Conservation (phyloP, 192 early-diverging fungal species). For the Chytriomyces sp. region DNA sequence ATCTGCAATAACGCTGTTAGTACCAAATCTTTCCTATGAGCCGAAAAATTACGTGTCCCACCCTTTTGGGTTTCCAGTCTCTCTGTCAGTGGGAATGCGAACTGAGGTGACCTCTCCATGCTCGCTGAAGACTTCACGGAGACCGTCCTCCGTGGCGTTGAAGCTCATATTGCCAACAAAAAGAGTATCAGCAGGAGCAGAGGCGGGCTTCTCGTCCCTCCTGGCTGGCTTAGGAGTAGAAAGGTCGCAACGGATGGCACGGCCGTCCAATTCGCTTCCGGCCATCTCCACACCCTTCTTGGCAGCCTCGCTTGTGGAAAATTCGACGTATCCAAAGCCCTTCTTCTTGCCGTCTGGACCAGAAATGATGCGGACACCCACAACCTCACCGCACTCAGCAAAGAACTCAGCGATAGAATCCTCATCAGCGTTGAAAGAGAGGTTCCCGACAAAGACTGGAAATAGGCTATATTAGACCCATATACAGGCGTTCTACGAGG, state of each 20-base stretch:
- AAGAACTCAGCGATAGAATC: slow-evolving; percentile 68
- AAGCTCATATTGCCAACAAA: slow-evolving; percentile 80
- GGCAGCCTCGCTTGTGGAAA: slow-evolving; percentile 64
- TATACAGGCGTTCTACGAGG: neutral
- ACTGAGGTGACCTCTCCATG: slow-evolving; percentile 64
- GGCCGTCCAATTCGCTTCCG: slow-evolving; percentile 75
- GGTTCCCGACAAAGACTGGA: slow-evolving; percentile 68
- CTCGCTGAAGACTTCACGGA: slow-evolving; percentile 54
- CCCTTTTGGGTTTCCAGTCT: slow-evolving; percentile 74
- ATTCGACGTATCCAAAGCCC: slow-evolving; percentile 92
- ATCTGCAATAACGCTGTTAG: slow-evolving; percentile 33
- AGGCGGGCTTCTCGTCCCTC: slow-evolving; percentile 39
- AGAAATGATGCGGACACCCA: slow-evolving; percentile 69
- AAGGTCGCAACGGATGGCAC: slow-evolving; percentile 66
- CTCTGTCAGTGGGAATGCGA: slow-evolving; percentile 75
- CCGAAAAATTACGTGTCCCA: slow-evolving; percentile 37
- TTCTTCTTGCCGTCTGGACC: slow-evolving; percentile 73
- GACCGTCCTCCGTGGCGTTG: slow-evolving; percentile 63
- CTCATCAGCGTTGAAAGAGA: slow-evolving; percentile 72
- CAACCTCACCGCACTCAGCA: slow-evolving; percentile 71
- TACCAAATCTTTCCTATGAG: slow-evolving; percentile 30
- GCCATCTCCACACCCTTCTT: slow-evolving; percentile 67
- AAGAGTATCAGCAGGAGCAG: slow-evolving; percentile 67
- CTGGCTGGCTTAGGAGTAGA: slow-evolving; percentile 41
- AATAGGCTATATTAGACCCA: neutral